Evolutionary conservation across 139 green algal species (phyloP), one percentile per base, ranked within the genome.

Genomic region (Pleodorina starrii): DNA sequence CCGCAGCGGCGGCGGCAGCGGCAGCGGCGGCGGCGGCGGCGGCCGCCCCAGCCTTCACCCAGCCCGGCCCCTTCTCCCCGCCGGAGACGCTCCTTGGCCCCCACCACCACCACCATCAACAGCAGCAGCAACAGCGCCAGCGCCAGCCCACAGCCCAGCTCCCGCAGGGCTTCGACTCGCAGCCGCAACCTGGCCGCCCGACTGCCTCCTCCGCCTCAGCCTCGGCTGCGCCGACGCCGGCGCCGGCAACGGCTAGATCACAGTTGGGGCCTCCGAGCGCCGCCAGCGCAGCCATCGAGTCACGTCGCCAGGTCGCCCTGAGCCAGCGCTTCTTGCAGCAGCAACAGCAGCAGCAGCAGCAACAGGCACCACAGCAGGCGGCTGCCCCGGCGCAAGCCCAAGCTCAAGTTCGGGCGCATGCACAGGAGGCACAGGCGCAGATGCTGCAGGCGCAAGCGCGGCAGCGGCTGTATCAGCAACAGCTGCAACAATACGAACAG

Each of bases 71-170:
- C 42, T 25, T 54, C 43, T 80, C 38, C 7, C 32, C 72, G 1
- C 40, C 72, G 43, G 40, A 80, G 10, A 57, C 42, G 40, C 38
- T 40, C 9, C 46, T 46, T 25, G n/a, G 35, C 32, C 27, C 42
- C 40, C 42, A 36, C 7, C 72, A 32, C 16, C 72, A 80, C 40
- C 42, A 80, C 14, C 72, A 80, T 12, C 72, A 43, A 9, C 42
- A 78, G 38, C 68, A 48, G 35, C 68, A 75, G 68, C 71, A 51
- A 14, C 71, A 78, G 71, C 38, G 54, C 4, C 71, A 78, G 38
- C 40, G 63, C 63, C n/a, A 43, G n/a, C 50, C 16, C 40, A 6
- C 38, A 35, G 71, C 71, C 36, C 38, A 60, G 14, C 50, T 60
- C 17, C 50, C 50, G 14, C 17, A 78, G 11, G 38, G 35, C 4